Base-by-base conservation (phyloP, 164 flowering plant species). In the Chloranthus sessilifolius region DNA sequence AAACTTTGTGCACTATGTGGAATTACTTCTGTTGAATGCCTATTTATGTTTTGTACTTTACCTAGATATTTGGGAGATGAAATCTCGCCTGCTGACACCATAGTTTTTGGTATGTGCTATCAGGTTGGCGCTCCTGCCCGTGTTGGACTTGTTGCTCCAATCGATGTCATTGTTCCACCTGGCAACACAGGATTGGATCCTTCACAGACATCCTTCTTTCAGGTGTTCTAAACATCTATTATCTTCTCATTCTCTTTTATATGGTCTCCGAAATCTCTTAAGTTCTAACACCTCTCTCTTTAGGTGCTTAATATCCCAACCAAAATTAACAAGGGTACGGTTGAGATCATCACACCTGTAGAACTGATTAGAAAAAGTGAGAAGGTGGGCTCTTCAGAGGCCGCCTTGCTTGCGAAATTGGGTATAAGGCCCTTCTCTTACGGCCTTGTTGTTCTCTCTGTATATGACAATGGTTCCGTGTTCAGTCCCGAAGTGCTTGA, bases 111-210 rank as follows among this genome's bases (percentile, higher is more conserved):
- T n/a, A n/a, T n/a, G n/a, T n/a, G n/a, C n/a, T n/a, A n/a, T n/a
- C 49, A 73, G 77, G 78, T 70, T 49, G 74, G 78, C 42, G 78
- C 78, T 30, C 78, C 78, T 43, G 74, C 78, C 40, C 74, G 78
- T 63, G 78, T 70, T 24, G 78, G 78, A 0, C 70, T 74, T 34
- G 66, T 74, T 49, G 78, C 78, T 29, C 78, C 74, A 11, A 55
- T 60, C 46, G 77, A 74, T 61, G 78, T 74, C 7, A 34, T 74
- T 28, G 68, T 70, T 12, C 74, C 72, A 7, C 78, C 74, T 15
- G 78, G 78, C 3, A 74, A 74, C 72, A 74, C 78, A 0, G 74
- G 74, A 12, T 58, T 74, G 50, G 72, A 74, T 33, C 74, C 78
- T 15, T 74, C 78, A 1, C 78, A 73, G 55, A 73, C 77, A 9